These are phyloP conservation scores for Funneliformis mosseae DNA, from an alignment of 192 early-diverging fungal species.

Conservation along the genomic window DNA sequence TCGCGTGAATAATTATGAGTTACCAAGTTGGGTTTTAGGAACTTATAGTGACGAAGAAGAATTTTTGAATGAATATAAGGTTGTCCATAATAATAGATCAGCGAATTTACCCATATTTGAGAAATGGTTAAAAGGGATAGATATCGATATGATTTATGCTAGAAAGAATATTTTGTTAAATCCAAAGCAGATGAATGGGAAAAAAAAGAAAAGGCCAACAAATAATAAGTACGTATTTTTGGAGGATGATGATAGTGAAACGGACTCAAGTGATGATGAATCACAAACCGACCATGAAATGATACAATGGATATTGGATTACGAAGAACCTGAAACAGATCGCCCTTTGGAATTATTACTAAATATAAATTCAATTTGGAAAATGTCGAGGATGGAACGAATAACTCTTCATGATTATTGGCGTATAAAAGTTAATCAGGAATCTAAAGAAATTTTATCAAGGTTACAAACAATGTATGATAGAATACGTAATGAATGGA, in stretches of 20 bases:
- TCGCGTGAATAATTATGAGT: background rate
- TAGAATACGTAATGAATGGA: background rate
- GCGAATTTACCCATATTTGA: conserved; percentile 10
- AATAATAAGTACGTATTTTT: too few relatives aligned
- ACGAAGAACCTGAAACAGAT: conserved; percentile 5
- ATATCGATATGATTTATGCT: too few relatives aligned
- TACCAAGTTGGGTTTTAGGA: background rate
- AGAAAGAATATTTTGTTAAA: too few relatives aligned
- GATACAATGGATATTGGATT: too few relatives aligned
- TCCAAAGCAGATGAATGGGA: too few relatives aligned
- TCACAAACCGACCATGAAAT: too few relatives aligned
- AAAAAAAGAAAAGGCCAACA: too few relatives aligned
- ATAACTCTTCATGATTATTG: conserved; percentile 41
- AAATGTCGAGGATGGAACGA: conserved; percentile 50
- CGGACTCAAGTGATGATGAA: background rate
- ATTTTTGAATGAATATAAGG: background rate
- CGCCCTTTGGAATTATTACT: conserved; percentile 37
- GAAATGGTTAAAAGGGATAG: conserved; percentile 20
- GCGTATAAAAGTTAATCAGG: conserved; percentile 32
- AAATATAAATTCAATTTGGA: conserved; percentile 47
- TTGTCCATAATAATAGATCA: background rate
- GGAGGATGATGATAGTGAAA: too few relatives aligned
- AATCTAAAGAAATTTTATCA: conserved; percentile 34
- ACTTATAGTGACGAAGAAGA: background rate
- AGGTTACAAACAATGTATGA: conserved; percentile 1